Evolutionary conservation across 208 protist genomes (phyloP).

Genomic region (Crithidia acanthocephali): DNA sequence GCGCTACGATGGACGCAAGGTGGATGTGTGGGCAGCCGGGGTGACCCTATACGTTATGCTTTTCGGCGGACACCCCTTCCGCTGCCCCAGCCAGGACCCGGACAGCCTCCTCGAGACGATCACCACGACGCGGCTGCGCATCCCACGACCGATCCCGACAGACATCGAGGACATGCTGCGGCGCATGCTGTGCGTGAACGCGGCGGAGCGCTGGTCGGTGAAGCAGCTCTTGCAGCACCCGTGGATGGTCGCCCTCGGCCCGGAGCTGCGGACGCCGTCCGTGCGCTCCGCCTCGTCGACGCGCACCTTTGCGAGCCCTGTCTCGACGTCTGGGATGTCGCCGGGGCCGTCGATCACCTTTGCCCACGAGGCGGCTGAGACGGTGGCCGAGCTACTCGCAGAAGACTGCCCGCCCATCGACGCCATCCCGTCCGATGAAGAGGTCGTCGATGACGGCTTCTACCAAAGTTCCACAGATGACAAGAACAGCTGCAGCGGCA

Average conservation of each 20-base stretch:
- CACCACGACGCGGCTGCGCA: constrained; percentile 44
- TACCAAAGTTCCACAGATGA: constrained; percentile 21
- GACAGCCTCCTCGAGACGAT: constrained; percentile 74
- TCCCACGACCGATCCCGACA: constrained; percentile 59
- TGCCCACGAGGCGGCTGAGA: neutral
- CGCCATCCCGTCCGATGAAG: constrained; percentile 31
- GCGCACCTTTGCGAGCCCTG: neutral
- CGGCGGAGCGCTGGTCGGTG: constrained; percentile 75
- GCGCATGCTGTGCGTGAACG: constrained; percentile 78
- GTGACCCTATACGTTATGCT: constrained; percentile 93
- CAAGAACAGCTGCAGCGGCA: constrained; percentile 11
- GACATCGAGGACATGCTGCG: constrained; percentile 59
- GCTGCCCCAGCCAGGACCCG: constrained; percentile 44
- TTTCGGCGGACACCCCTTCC: constrained; percentile 94
- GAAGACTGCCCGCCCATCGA: constrained; percentile 27
- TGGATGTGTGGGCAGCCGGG: constrained; percentile 90
- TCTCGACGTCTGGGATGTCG: neutral
- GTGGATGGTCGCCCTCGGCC: constrained; percentile 47
- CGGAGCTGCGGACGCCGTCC: constrained; percentile 17
- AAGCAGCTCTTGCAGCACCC: constrained; percentile 76
- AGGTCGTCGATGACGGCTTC: constrained; percentile 38
- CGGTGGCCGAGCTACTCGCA: constrained; percentile 13
- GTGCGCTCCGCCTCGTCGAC: constrained; percentile 1
- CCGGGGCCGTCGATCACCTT: neutral
- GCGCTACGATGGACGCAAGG: constrained; percentile 89